Evolutionary conservation across 2,329 filamentous ascomycete species (phyloP).

Genomic region (Plenodomus biglobosus): DNA sequence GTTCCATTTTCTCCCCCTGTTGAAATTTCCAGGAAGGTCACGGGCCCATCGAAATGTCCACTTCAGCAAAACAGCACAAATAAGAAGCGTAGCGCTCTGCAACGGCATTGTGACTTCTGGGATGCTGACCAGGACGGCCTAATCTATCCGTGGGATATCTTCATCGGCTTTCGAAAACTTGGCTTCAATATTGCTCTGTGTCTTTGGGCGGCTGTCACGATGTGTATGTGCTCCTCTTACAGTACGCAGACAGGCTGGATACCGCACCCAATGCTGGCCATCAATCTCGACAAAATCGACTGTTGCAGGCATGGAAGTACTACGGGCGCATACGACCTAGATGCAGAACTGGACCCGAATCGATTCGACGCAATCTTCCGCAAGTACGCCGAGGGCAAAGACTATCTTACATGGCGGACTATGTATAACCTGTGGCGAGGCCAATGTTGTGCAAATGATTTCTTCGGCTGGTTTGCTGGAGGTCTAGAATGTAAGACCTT

Average conservation of each 20-base stretch:
- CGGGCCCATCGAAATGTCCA: background rate
- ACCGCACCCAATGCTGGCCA: constrained; percentile 18
- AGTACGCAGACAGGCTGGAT: constrained; percentile 14
- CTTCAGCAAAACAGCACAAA: background rate
- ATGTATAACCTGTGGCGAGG: constrained; percentile 14
- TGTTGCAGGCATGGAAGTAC: constrained; percentile 20
- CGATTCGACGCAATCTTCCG: constrained; percentile 19
- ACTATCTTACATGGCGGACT: constrained; percentile 12
- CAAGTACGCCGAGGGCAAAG: constrained; percentile 18
- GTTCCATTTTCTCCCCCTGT: background rate
- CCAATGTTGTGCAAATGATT: constrained; percentile 20
- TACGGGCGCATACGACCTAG: constrained; percentile 19
- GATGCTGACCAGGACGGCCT: constrained; percentile 14
- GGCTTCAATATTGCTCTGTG: constrained; percentile 18
- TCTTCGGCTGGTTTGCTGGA: constrained; percentile 22
- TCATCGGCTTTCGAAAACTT: constrained; percentile 15
- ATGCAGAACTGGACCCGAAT: constrained; percentile 16
- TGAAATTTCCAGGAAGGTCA: background rate
- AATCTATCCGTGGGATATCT: constrained; percentile 23
- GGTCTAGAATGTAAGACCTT: constrained; percentile 17
- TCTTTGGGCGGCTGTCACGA: constrained; percentile 20
- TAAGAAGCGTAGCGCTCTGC: constrained; percentile 13
- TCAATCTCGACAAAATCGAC: constrained; percentile 19
- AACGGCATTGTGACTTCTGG: constrained; percentile 22
- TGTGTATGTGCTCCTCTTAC: constrained; percentile 18